Percentiles rank a stretch among this genome's conserved stretches.
These are phyloP conservation scores for Bacidia gigantensis DNA, from an alignment of 495 filamentous ascomycete species.

Conservation along the genomic window DNA sequence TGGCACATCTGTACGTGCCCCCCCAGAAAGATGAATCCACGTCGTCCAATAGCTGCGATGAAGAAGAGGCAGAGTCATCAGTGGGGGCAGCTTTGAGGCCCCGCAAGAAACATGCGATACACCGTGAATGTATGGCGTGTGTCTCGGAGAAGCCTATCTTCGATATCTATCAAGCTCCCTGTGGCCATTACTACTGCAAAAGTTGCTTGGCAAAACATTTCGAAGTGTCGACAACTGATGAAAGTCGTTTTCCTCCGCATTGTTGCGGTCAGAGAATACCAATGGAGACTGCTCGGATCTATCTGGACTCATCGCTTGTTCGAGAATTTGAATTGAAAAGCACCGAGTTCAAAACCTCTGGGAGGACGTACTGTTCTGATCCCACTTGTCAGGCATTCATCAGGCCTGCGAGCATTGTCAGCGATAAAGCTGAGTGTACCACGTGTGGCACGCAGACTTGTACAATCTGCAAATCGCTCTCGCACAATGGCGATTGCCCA, in stretches of 20 bases:
- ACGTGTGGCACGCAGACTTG: constrained; percentile 31
- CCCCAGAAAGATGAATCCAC: background rate
- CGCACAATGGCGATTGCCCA: constrained; percentile 32
- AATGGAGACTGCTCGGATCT: constrained; percentile 18
- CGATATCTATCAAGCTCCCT: constrained; percentile 11
- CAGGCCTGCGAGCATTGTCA: constrained; percentile 18
- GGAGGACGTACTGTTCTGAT: constrained; percentile 36
- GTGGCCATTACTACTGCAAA: constrained; percentile 34
- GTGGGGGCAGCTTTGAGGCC: constrained; percentile 14
- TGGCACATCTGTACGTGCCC: constrained; percentile 16
- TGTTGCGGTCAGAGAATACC: constrained; percentile 34
- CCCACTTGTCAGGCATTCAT: constrained; percentile 34
- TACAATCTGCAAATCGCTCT: constrained; percentile 29
- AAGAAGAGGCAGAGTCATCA: constrained; percentile 16
- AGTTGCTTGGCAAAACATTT: constrained; percentile 32
- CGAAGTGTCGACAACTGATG: constrained; percentile 27
- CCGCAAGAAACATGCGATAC: background rate
- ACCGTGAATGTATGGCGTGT: constrained; percentile 6
- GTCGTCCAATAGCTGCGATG: background rate
- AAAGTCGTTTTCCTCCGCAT: constrained; percentile 38
- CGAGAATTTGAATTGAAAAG: constrained; percentile 26
- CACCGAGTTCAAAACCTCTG: constrained; percentile 30
- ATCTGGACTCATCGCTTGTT: constrained; percentile 22
- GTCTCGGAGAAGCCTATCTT: constrained; percentile 1
- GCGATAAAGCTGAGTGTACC: constrained; percentile 28